Evolutionary conservation across 495 filamentous ascomycete species (phyloP).

Genomic region (Lophiotrema nucula): DNA sequence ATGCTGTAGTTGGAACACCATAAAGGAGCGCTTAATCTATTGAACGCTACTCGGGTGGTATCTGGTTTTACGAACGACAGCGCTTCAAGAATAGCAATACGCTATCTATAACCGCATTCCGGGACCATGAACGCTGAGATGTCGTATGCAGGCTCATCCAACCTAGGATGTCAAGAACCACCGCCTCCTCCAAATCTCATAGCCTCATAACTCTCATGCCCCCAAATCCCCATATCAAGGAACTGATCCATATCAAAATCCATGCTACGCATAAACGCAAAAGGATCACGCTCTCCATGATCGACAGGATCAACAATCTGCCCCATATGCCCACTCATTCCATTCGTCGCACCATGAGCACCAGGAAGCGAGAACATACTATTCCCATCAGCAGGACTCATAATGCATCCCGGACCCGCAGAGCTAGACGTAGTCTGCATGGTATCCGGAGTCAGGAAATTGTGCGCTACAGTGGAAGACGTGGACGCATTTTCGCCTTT

Average conservation of each 20-base stretch:
- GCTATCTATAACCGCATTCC: no score
- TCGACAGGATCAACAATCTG: no score
- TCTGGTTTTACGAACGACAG: no score
- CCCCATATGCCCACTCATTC: not conserved
- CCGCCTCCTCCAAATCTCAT: conserved; percentile 26
- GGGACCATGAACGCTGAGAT: no score
- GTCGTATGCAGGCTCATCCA: no score
- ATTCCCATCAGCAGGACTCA: not conserved
- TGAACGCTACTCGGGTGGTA: no score
- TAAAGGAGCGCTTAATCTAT: no score
- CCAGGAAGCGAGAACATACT: not conserved
- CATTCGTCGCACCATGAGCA: not conserved
- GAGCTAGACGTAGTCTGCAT: not conserved
- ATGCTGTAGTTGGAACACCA: no score
- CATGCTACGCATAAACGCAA: conserved; percentile 16
- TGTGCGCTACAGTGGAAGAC: not conserved
- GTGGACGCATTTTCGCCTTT: not conserved
- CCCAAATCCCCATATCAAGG: conserved; percentile 26
- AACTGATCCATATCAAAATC: conserved; percentile 31
- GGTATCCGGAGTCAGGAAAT: conserved; percentile 14
- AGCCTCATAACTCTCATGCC: conserved; percentile 13
- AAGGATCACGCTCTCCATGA: not conserved
- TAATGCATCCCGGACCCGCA: not conserved
- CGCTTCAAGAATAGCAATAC: no score
- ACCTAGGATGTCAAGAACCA: no score